Evolutionary conservation across 768 basidiomycete genomes (phyloP), one percentile per base, ranked within the genome.

Genomic region (Mycena olivaceomarginata): DNA sequence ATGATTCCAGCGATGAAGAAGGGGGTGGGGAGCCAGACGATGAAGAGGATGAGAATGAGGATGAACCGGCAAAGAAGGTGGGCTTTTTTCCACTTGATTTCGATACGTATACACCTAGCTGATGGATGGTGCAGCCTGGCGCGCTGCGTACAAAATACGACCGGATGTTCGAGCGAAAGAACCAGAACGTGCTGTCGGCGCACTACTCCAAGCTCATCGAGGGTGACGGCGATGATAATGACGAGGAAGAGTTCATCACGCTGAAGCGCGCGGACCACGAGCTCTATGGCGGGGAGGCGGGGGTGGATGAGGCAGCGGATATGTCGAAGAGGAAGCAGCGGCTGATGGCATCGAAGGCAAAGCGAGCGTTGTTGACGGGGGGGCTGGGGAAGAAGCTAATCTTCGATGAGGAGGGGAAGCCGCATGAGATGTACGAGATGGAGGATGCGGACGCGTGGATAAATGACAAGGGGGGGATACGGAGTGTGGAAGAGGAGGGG

Each of bases 121-220:
- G 15, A 70, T n/a, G n/a, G 18, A 37, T 69, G 9, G 45, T 62
- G 46, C 67, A 39, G 37, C 31, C 31, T 3, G 31, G 31, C 31
- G 40, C 85, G 57, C 93, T 95, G 0, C 92, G 95, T 67, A 99
- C 98, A 4, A 99, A 98, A 86, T 98, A 99, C 84, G 98, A 99
- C 85, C 93, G 96, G 68, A 99, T 99, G 97, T 99, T 99, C 83
- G 95, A 96, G 82, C 93, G 98, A 72, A 98, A 96, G 84, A 99
- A 98, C 83, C 98, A 98, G 84, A 94, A 93, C 78, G 94, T 99
- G 65, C 90, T 99, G 43, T 97, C 97, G 0, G 92, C 93, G 75
- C 97, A 98, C 84, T 99, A 98, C 87, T 90, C 88, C 73, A 97
- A 96, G 82, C 93, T 99, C 51, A 88, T 99, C 75, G 95, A 96